Percentiles rank a stretch among this genome's conserved stretches.
phyloP scores from a whole-genome alignment of 83 land plant species.

The Isoetes engelmannii region DNA sequence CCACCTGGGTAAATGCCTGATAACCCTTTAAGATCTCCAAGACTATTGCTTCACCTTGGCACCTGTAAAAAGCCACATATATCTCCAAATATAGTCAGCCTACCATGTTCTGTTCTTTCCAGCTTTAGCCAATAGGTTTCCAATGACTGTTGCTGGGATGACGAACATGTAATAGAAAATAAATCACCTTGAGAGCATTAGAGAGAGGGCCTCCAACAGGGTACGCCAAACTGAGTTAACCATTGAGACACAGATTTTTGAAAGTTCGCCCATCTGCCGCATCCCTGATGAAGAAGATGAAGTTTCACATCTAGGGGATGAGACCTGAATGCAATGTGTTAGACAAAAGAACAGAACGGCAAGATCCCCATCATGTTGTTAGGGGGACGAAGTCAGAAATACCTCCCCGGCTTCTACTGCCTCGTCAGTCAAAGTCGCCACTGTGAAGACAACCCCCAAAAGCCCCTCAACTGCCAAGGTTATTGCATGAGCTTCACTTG shows the following conservation, averaged over 20 bases:
- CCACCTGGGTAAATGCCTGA: slow-evolving; percentile 96
- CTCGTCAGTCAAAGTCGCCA: slow-evolving; percentile 94
- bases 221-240: slow-evolving; percentile 84
- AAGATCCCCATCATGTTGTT: not conserved
- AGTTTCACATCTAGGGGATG: slow-evolving; percentile 65
- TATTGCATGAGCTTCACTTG: slow-evolving; percentile 98
- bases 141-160: no score
- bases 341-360: not conserved
- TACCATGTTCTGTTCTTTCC: no score
- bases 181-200: slow-evolving; percentile 67
- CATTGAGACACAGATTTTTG: slow-evolving; percentile 63
- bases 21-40: slow-evolving; percentile 90
- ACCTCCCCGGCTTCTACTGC: slow-evolving; percentile 89
- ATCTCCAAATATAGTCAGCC: not conserved
- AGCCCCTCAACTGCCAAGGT: slow-evolving; percentile 93
- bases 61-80: slow-evolving; percentile 36
- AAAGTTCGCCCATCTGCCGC: slow-evolving; percentile 39
- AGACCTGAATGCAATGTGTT: slow-evolving; percentile 45
- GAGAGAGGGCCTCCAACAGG: slow-evolving; percentile 76
- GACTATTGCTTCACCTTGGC: slow-evolving; percentile 92
- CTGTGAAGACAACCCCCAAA: slow-evolving; percentile 86
- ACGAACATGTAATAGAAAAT: not conserved
- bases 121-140: no score
- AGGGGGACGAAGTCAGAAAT: not conserved
- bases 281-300: slow-evolving; percentile 5